Conservation (phyloP, 2,329 filamentous ascomycete genomes). For the Diaporthe destruens region DNA sequence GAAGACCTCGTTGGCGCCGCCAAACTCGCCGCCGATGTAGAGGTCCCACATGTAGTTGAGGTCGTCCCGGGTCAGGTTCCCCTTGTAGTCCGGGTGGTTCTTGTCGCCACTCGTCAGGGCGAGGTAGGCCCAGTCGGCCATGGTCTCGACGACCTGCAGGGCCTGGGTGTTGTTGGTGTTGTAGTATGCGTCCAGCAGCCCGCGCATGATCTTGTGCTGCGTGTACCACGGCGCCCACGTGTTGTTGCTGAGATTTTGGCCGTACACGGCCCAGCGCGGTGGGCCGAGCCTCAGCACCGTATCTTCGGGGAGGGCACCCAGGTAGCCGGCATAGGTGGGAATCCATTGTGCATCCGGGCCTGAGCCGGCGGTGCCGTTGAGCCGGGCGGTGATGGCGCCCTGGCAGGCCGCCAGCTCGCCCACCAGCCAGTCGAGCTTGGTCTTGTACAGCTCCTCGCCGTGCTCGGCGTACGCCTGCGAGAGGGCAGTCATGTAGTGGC, state of each 20-base stretch:
- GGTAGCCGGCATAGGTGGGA: constrained; percentile 49
- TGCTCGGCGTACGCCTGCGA: constrained; percentile 51
- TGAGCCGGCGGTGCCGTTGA: constrained; percentile 42
- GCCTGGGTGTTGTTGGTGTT: constrained; percentile 51
- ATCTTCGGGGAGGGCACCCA: constrained; percentile 51
- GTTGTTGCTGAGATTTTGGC: constrained; percentile 46
- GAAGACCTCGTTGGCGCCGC: constrained; percentile 51
- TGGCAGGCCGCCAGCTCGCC: constrained; percentile 49
- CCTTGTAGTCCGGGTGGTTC: constrained; percentile 49
- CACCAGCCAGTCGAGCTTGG: constrained; percentile 52
- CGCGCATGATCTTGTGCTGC: constrained; percentile 52
- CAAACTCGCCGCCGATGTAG: constrained; percentile 51
- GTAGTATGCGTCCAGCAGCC: constrained; percentile 51
- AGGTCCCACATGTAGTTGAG: constrained; percentile 54
- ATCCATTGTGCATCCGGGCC: constrained; percentile 45
- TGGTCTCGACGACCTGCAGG: constrained; percentile 47
- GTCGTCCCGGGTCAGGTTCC: constrained; percentile 49
- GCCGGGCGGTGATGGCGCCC: constrained; percentile 49
- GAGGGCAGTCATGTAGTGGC: constrained; percentile 51
- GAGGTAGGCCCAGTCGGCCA: constrained; percentile 52
- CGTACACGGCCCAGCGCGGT: constrained; percentile 51
- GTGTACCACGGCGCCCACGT: constrained; percentile 53
- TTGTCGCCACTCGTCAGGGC: constrained; percentile 51
- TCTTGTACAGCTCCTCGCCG: constrained; percentile 48
- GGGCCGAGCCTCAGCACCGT: constrained; percentile 50